Conservation (phyloP, 1,139 yeast species). For the Taiozyma sp. region DNA sequence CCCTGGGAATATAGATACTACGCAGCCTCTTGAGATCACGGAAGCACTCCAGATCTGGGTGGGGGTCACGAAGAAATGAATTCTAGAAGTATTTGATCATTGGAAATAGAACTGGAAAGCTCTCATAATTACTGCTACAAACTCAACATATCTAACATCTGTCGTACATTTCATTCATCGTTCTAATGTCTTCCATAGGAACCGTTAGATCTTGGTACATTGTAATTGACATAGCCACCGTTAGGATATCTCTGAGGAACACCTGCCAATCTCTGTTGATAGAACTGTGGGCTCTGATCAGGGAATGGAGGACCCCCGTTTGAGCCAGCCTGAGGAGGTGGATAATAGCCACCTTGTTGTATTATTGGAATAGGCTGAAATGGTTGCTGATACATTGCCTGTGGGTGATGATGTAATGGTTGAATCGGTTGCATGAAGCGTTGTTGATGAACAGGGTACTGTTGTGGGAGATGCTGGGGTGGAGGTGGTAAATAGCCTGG, state of each 20-base stretch:
- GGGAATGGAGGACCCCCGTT: conserved; percentile 1
- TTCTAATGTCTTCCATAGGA: background rate
- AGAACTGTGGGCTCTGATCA: conserved; percentile 9
- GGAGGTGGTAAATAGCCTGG: conserved; percentile 6
- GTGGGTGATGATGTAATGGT: conserved; percentile 9
- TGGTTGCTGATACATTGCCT: conserved; percentile 7
- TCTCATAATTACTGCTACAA: background rate
- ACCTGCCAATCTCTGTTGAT: conserved; percentile 5
- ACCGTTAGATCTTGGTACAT: background rate
- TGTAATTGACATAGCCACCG: background rate
- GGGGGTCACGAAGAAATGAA: too few species aligned
- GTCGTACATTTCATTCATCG: background rate
- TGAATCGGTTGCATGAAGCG: conserved; percentile 10
- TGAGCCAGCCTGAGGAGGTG: conserved; percentile 9
- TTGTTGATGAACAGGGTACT: conserved; percentile 4
- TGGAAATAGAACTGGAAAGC: too few species aligned
- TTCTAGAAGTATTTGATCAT: too few species aligned
- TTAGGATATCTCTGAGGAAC: background rate
- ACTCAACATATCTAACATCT: background rate
- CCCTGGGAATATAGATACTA: too few species aligned
- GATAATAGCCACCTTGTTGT: conserved; percentile 11
- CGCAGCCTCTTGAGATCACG: too few species aligned
- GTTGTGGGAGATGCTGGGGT: conserved; percentile 7
- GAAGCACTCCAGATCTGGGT: too few species aligned
- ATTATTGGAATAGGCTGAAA: conserved; percentile 20